Evolutionary conservation across 169 alveolate species (phyloP), one percentile per base, ranked within the genome.

Genomic region (Neospora caninum): DNA sequence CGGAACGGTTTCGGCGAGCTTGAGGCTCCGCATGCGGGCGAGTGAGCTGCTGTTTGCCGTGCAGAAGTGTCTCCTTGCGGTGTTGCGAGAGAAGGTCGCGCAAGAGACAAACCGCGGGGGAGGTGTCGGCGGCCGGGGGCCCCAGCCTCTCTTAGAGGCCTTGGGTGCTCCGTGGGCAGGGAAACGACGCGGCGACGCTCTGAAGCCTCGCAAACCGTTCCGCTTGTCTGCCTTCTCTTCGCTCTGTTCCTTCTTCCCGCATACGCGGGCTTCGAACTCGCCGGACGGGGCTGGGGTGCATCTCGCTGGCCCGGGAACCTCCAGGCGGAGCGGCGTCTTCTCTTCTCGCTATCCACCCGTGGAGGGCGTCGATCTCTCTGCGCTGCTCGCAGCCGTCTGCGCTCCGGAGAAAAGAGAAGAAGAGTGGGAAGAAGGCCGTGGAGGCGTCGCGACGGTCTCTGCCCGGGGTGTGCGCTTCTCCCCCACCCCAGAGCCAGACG

Each of bases 241-340:
- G 22, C 45, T n/a, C 45, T 43, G 9, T n/a, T 78, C 86, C 45
- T 78, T 38, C 45, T 78, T 38, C 42, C 86, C 45, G 13, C 7
- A n/a, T 22, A 1, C 86, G 41, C 34, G 31, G 4, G 16, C 73
- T 29, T 7, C n/a, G 34, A 29, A 7, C 73, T 4, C 4, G n/a
- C 31, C 7, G 73, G 86, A 10, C 86, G 86, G 20, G 22, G 45
- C 31, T 43, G 86, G 86, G 2, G 39, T n/a, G 20, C 27, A 20
- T 20, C 86, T 78, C 10, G n/a, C 86, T 0, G 86, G 86, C 86
- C 86, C 86, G 4, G 86, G 86, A 38, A 78, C 86, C 29, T 2
- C 86, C 4, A 20, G 86, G 43, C 39, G 86, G 20, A n/a, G 86
- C 1, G 86, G 86, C 49, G 27, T 78, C 49, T 78, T 78, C 86